Base-by-base conservation (phyloP, 768 basidiomycete species). In the Strobilomyces dryophilus region DNA sequence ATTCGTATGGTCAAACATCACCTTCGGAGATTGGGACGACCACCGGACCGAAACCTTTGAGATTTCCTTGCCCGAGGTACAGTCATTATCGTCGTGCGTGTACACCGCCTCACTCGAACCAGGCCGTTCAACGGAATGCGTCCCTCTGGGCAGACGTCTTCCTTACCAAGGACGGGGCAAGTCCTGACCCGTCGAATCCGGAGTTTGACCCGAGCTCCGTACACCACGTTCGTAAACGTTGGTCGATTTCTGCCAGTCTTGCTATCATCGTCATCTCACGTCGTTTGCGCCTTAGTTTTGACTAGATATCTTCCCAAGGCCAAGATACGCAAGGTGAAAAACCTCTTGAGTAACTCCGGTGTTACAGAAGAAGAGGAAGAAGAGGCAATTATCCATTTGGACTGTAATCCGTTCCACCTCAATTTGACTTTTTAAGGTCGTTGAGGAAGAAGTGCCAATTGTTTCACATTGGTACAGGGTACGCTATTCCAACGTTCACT, bases 381-480 rank as follows among this genome's bases (percentile, higher is more conserved):
- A 61, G 35, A 36, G 35, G 35, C 15, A 17, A 2, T 36, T 49
- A 55, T 61, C 26, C 17, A 44, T 29, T 29, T 40, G 49, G 1
- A 27, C 40, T 44, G 2, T 43, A 54, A 17, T 39, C 56, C 55
- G 58, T 18, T 18, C 18, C 32, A 37, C 42, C 57, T 53, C 61
- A 51, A 55, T 51, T 42, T 50, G 14, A 49, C 42, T 35, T 34
- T 46, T 15, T 3, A 60, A 70, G 61, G 57, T 66, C 58, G 56
- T 56, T 31, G 64, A 82, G 71, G 71, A 69, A 8, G 85, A 85
- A 47, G 69, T 83, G 8, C 39, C n/a, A 39, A 84, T 93, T 53
- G 79, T 84, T 35, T 85, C 91, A 8, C 89, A 94, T 70, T 99
- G 94, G 89, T 82, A 91, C 61, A 75, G 73, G 61, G 90, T 88